Base-by-base conservation (phyloP, 305 asterid genomes). In the Plantago coronopus region DNA sequence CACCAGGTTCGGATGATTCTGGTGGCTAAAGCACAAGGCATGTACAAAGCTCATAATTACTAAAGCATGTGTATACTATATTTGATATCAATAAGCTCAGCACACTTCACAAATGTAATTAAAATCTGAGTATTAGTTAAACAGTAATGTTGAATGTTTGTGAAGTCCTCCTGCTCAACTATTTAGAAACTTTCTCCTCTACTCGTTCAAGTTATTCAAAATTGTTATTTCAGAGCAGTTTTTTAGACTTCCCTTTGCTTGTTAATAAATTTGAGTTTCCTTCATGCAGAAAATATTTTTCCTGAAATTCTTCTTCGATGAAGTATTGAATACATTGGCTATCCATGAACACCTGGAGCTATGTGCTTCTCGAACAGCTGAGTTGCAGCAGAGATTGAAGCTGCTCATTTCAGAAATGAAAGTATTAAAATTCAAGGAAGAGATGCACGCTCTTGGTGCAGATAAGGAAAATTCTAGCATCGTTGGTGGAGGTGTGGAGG, bases 291-390 rank as follows among this genome's bases (percentile, higher is more conserved):
- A 96, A 64, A 73, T 84, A 64, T 81, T 77, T 81, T 78, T 93
- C 62, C 61, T 87, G 86, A 89, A 85, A 75, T 93, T 89, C 86
- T 78, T 93, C 72, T 89, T 83, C 43, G 97, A 87, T 18, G 99
- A 87, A 70, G 89, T 82, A 37, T 73, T 87, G 46, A 83, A 78
- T 63, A 80, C 95, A 60, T 81, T 86, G 57, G 72, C 74, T 59
- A 60, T 89, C 50, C 95, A 85, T 29, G 94, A 89, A 54, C 96
- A 89, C 79, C 65, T 89, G 34, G 94, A 85, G 25, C 94, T 82
- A 50, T 72, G 91, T 50, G 81, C 86, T 69, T 64, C 82, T 58
- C 86, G 78, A 61, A 78, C 81, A 59, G 54, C 76, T 62, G 98
- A 91, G 62, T 77, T 83, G 82, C 96, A 83, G 76, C 89, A 84